These are phyloP conservation scores for Populus tomentosa DNA, from an alignment of 441 rosid genomes.

Conservation along the genomic window DNA sequence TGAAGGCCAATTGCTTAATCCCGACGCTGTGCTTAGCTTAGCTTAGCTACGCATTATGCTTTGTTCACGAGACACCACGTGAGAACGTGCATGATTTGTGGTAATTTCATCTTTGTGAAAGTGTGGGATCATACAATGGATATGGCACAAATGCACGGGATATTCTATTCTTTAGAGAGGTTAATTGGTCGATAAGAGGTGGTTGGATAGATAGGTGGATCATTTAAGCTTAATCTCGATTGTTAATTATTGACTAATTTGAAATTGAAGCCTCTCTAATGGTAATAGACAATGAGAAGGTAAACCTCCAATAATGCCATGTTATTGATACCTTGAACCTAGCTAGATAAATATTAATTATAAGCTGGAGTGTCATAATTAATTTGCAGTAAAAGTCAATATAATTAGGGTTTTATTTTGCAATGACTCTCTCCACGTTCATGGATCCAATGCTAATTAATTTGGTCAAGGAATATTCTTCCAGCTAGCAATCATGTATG, in stretches of 20 bases:
- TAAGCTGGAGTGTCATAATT: background rate
- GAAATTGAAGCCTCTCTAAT: background rate
- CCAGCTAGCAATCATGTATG: background rate
- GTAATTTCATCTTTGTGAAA: background rate
- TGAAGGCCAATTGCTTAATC: constrained; percentile 18
- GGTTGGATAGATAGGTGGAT: background rate
- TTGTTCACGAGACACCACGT: constrained; percentile 19
- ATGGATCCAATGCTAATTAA: background rate
- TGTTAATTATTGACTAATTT: background rate
- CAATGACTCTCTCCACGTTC: background rate
- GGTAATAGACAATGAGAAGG: background rate
- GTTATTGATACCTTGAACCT: constrained; percentile 4
- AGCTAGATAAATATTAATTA: no score
- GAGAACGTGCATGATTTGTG: constrained; percentile 13
- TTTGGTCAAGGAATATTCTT: background rate
- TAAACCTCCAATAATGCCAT: background rate
- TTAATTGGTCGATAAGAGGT: background rate
- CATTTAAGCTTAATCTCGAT: background rate
- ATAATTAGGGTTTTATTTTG: background rate
- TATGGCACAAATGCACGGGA: background rate
- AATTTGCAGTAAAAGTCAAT: background rate
- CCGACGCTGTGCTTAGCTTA: background rate
- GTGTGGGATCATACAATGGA: background rate
- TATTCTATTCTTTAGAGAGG: constrained; percentile 5
- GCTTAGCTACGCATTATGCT: constrained; percentile 2